Evolutionary conservation across 2,329 filamentous ascomycete genomes (phyloP).

Genomic region (Beauveria rudraprayagi): DNA sequence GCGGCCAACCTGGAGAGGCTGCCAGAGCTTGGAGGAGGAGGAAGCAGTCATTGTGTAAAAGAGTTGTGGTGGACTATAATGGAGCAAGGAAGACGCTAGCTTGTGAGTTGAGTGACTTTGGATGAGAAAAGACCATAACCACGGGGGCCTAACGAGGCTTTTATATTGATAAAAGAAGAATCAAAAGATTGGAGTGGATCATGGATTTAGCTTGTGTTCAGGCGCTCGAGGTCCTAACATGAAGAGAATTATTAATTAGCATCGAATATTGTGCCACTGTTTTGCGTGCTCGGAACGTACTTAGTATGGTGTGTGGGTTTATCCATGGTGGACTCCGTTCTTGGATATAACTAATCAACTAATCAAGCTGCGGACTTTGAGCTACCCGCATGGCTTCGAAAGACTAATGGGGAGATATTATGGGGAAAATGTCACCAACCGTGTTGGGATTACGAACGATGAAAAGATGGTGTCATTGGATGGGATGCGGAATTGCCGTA

Average conservation of each 20-base stretch:
- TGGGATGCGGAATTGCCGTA: no score
- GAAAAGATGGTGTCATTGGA: no score
- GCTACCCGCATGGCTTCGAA: not conserved
- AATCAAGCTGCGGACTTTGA: not conserved
- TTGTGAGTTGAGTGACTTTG: not conserved
- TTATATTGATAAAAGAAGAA: not conserved
- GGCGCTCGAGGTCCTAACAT: not conserved
- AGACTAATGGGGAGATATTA: not conserved
- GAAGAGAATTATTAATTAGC: conserved; percentile 1
- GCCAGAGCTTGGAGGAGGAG: conserved; percentile 2
- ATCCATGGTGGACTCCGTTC: not conserved
- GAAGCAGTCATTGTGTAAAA: conserved; percentile 13
- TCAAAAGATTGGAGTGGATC: not conserved
- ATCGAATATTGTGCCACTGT: not conserved
- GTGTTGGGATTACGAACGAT: not conserved
- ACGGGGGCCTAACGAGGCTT: not conserved
- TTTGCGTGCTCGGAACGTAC: not conserved
- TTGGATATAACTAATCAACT: no score
- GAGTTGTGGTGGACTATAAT: not conserved
- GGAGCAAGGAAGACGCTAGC: not conserved
- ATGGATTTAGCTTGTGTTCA: not conserved
- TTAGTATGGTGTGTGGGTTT: not conserved
- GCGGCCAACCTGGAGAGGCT: conserved; percentile 34
- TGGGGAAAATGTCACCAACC: not conserved
- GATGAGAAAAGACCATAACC: not conserved